Base-by-base conservation (phyloP, 495 filamentous ascomycete genomes). In the Aspergillus campestris region DNA sequence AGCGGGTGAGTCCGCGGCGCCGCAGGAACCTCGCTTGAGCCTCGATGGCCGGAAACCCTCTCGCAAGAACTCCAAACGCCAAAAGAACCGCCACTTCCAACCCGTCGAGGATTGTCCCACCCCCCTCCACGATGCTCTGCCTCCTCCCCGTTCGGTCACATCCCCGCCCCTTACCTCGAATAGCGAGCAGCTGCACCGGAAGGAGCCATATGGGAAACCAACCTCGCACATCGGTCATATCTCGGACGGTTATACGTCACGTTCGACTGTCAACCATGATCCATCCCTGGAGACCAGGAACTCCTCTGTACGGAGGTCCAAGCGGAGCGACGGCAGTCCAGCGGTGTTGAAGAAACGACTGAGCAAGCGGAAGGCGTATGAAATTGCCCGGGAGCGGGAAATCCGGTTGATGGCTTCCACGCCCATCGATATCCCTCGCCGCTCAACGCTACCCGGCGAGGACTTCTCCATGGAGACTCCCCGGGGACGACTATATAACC, bases 351-450 rank as follows among this genome's bases (percentile, higher is more conserved):
- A 81, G 29, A 79, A 83, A 38, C 85, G 79, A 53, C 81, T 86
- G 11, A 92, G 83, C 70, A 94, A 89, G 65, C 76, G 83, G 44
- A 82, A 83, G 42, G 78, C 80, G 31, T 66, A 83, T 32, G 84
- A 94, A 45, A 78, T 79, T 57, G 72, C 79, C 42, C 75, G 89
- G 12, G 89, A 94, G 60, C 85, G 84, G 43, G 87, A 95, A 65
- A 87, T 95, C 52, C 81, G 81, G 47, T 75, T 85, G n/a, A 84
- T 95, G 81, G 84, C 70, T 45, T 75, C 82, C 34, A 64, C 61
- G 14, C 80, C 79, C 28, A 77, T 87, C 34, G 73, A 78, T 11
- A 73, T 80, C 37, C 82, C 83, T 33, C 72, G 74, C 24, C 80
- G 83, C 34, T 68, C 77, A 3, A 71, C 77, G 8, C 62, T 80